Evolutionary conservation across 2,329 filamentous ascomycete genomes (phyloP).

Genomic region (Colletotrichum cereale): DNA sequence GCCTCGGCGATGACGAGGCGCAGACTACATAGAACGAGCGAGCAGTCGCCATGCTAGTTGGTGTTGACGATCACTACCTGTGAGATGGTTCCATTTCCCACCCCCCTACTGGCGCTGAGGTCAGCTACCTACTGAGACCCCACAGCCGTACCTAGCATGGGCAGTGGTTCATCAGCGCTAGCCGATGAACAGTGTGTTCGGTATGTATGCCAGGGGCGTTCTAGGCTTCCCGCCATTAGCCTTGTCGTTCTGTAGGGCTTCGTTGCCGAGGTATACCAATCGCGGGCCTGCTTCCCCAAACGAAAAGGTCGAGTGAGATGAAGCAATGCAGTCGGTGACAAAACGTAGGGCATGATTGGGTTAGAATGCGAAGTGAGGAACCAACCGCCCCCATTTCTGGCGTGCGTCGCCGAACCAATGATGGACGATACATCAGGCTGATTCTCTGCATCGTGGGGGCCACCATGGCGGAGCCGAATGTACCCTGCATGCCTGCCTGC

Average conservation of each 20-base stretch:
- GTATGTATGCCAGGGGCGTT: conserved; percentile 8
- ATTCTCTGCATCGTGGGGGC: conserved; percentile 33
- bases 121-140: conserved; percentile 25
- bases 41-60: not conserved
- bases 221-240: conserved; percentile 26
- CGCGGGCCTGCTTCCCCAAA: conserved; percentile 21
- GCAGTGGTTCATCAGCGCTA: conserved; percentile 12
- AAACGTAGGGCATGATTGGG: conserved; percentile 26
- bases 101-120: conserved; percentile 31
- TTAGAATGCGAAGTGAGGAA: conserved; percentile 25
- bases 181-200: conserved; percentile 20
- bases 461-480: conserved; percentile 34
- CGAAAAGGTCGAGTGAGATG: conserved; percentile 11
- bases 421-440: conserved; percentile 24
- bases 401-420: conserved; percentile 34
- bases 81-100: not conserved
- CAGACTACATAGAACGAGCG: not conserved
- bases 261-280: conserved; percentile 20
- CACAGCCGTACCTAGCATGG: conserved; percentile 33
- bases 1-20: conserved; percentile 17
- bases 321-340: conserved; percentile 34
- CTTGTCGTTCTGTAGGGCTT: conserved; percentile 23
- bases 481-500: conserved; percentile 35
- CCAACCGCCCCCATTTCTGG: conserved; percentile 11
- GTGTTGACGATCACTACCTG: conserved; percentile 13